Evolutionary conservation across 2,329 filamentous ascomycete species (phyloP), one percentile per base, ranked within the genome.

Genomic region (Cladosporium sp.): DNA sequence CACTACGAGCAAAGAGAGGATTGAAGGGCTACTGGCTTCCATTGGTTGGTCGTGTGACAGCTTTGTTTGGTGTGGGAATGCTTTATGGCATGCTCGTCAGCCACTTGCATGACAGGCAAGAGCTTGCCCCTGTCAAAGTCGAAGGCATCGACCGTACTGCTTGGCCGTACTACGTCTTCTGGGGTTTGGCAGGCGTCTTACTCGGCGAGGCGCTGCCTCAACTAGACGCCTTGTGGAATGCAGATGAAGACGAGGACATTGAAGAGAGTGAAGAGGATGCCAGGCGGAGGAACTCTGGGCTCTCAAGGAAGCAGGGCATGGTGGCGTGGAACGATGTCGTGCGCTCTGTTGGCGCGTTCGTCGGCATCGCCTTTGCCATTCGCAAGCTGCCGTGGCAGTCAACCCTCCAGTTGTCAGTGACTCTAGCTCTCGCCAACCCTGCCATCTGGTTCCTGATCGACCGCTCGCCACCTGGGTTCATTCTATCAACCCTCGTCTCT

Each of bases 361-460:
- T 91, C 8, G 89, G 89, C 21, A 89, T 92, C 76, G 88, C 89
- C 5, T 91, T 90, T 78, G 89, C 89, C 33, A 96, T 99, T 82
- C 89, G 95, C 69, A 92, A 91, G 78, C 86, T 97, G 11, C 91
- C 92, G 1, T 99, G 95, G 95, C 86, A 93, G 72, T 97, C 93
- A 10, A 95, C 93, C 1, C 87, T 97, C n/a, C 95, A 99, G 78
- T 88, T 96, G 23, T 96, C 93, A 1, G 79, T 96, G 29, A 95
- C 93, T 0, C 88, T 99, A 58, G 91, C 93, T 26, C 87, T 98
- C 67, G 92, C 91, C 23, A 98, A 98, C 76, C 94, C 95, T 1
- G 90, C 95, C 11, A 82, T 99, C 21, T 99, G 95, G 95, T 99
- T 96, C 79, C 84, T 98, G 28, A 91, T 99, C 74, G 95, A 99